A percentile compares a stretch with the other conserved stretches of the same genome.
Conservation (phyloP, 2,329 filamentous ascomycete genomes). For the Aspergillus felis region DNA sequence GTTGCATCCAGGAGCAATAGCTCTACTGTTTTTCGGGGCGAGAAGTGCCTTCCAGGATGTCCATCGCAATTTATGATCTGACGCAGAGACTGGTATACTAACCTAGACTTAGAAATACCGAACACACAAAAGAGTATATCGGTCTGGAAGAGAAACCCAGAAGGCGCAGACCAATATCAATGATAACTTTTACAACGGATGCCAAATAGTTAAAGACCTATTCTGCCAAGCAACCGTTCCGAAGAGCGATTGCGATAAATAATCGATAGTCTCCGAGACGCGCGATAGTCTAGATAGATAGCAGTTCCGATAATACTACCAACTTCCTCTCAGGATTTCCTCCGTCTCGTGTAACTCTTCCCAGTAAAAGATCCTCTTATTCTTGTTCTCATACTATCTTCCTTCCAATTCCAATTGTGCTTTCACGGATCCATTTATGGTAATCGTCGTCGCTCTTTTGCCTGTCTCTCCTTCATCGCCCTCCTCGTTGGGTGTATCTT, state of each 20-base stretch:
- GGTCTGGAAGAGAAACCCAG: not conserved
- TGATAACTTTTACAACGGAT: not conserved
- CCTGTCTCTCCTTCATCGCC: not conserved
- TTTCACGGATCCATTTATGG: not conserved
- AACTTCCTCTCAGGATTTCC: not conserved
- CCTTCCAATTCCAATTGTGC: not conserved
- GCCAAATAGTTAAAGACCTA: not conserved
- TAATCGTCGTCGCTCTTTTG: not conserved
- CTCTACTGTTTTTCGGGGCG: not conserved
- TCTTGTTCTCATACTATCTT: not conserved
- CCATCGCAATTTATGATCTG: not conserved
- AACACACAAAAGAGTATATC: not conserved
- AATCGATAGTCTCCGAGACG: slow-evolving; percentile 14
- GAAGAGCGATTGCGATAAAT: slow-evolving; percentile 12
- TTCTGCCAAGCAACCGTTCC: slow-evolving; percentile 10
- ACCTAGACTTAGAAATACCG: not conserved
- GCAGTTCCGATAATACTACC: slow-evolving; percentile 12
- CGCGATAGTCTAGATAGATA: slow-evolving; percentile 10
- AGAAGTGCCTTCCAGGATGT: not conserved
- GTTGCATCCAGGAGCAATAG: not conserved
- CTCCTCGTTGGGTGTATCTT: not conserved
- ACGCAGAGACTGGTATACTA: not conserved
- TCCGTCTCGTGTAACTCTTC: slow-evolving; percentile 3
- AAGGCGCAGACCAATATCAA: not conserved
- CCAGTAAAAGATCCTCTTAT: not conserved